Evolutionary conservation across 371 early-diverging fungal genomes (phyloP).

Genomic region (Parasitella parasitica): DNA sequence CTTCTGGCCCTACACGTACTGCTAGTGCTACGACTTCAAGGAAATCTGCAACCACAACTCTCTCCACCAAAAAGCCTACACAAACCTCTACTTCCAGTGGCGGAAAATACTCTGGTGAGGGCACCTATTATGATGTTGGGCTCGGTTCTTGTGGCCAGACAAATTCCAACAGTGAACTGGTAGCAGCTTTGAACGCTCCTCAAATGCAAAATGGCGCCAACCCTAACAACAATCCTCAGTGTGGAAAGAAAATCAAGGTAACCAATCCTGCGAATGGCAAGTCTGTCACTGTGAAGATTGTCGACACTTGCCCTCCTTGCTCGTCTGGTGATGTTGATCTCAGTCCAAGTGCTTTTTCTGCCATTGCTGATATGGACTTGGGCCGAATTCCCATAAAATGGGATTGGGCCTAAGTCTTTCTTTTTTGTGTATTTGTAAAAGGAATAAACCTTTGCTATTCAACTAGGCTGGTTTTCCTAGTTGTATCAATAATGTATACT

Average conservation of each 20-base stretch:
- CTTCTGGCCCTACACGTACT: not conserved
- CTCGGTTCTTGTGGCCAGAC: conserved; percentile 36
- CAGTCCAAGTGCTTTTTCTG: conserved; percentile 42
- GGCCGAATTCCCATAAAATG: conserved; percentile 47
- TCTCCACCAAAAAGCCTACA: not conserved
- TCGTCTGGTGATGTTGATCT: conserved; percentile 30
- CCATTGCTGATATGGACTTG: conserved; percentile 27
- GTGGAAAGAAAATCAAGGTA: conserved; percentile 14
- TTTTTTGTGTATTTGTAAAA: not conserved
- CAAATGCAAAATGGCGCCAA: conserved; percentile 38
- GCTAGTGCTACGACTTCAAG: not conserved
- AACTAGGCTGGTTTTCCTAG: conserved; percentile 1
- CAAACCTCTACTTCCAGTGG: not conserved
- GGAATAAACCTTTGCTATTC: not conserved
- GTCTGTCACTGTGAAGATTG: conserved; percentile 30
- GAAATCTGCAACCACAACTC: not conserved
- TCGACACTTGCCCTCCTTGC: conserved; percentile 30
- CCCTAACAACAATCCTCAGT: conserved; percentile 38
- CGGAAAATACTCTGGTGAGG: conserved; percentile 32
- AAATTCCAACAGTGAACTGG: conserved; percentile 27
- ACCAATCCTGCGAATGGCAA: conserved; percentile 32
- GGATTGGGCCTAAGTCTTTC: conserved; percentile 11
- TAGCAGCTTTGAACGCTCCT: conserved; percentile 38
- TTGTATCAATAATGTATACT: conserved; percentile 33
- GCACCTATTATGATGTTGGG: conserved; percentile 32